Base-by-base conservation (phyloP, 73 alveolate genomes). In the Tetrahymena thermophila region DNA sequence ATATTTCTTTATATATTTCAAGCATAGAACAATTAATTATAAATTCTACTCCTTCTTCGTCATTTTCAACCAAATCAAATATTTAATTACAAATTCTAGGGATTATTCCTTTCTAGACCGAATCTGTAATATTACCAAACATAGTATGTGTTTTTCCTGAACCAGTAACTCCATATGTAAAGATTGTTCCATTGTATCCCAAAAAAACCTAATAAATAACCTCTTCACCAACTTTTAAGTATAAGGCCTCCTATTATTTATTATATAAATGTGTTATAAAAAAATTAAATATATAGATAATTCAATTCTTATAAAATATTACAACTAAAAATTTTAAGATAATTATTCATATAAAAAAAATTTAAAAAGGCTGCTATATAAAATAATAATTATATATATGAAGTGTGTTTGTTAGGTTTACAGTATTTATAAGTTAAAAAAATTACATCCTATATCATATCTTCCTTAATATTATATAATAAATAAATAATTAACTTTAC, bases 101-200 rank as follows among this genome's bases (percentile, higher is more conserved):
- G 7, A 94, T 71, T 0, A 94, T 84, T 23, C 96, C 96, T 94
- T 56, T 44, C 55, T 94, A 31, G 13, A 71, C 21, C 5, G 56
- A 55, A 84, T 56, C 44, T 57, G 56, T 58, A 25, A 43, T 35
- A 6, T 94, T 94, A 0, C 96, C 96, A 35, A 94, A 35, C 94
- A 94, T 94, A 40, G 96, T 94, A 34, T 94, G 93, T 5, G 96
- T 94, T 71, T 94, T 94, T 35, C 96, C 96, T 15, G 96, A 94
- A 31, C 96, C 96, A 31, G 96, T 94, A 34, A 71, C 94, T 13
- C 96, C 96, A 56, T 94, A 94, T 0, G 94, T 94, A 28, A 94
- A 94, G 4, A 94, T 94, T 37, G 96, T 94, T 21, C 96, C 96
- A 34, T 94, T 94, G 8, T 57, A 94, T 58, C 96, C 96, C n/a